Conservation (phyloP, 1,284 basidiomycete species). For the Gomphus bonarii region DNA sequence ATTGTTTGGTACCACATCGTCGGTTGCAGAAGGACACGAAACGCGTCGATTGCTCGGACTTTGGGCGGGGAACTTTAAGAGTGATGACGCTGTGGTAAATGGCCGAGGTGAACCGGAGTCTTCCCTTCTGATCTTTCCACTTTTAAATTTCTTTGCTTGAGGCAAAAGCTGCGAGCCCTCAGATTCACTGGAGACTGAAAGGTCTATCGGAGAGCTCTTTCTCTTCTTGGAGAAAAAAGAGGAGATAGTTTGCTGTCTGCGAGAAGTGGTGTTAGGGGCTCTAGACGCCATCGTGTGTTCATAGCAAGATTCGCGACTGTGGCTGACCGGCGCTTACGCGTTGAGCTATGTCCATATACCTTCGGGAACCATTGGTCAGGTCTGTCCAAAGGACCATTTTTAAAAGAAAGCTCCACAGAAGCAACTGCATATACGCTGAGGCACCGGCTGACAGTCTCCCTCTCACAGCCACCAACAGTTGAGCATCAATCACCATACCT, state of each 20-base stretch:
- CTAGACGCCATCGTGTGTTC: not conserved
- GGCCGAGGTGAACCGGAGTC: not conserved
- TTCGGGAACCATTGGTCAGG: not conserved
- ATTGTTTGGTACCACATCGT: not conserved
- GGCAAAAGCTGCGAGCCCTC: constrained; percentile 19
- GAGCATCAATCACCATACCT: not conserved
- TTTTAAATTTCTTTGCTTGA: constrained; percentile 28
- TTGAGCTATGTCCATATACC: not conserved
- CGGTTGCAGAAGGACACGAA: not conserved
- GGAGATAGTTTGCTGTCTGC: constrained; percentile 16
- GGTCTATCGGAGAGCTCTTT: constrained; percentile 37
- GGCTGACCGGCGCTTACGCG: not conserved
- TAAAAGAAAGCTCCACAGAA: not conserved
- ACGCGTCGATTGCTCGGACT: not conserved
- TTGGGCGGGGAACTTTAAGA: not conserved
- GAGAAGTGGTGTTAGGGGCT: not conserved
- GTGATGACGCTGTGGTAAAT: not conserved
- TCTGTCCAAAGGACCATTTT: not conserved
- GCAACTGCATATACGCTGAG: not conserved
- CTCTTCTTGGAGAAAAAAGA: constrained; percentile 39
- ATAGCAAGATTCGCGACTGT: not conserved
- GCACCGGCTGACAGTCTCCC: constrained; percentile 28
- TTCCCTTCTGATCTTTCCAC: constrained; percentile 14
- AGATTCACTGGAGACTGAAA: constrained; percentile 34
- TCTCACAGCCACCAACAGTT: constrained; percentile 41